Percentiles rank a stretch among this genome's conserved stretches.
Conservation (phyloP, 108 stramenopile species). For the Pseudonitzschia pungens region DNA sequence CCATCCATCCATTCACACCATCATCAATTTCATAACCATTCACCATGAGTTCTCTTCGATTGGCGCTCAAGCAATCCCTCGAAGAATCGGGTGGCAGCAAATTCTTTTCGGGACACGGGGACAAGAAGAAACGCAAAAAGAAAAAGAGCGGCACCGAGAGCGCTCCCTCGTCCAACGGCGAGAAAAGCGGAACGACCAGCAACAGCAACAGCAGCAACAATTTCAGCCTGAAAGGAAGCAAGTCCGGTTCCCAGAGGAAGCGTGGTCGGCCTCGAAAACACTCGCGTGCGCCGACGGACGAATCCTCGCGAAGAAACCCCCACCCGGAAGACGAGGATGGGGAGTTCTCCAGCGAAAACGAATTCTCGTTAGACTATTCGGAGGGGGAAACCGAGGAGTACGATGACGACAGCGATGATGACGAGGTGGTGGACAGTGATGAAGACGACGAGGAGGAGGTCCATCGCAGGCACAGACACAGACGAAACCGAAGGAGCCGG, state of each 20-base stretch:
- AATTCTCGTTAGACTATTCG: constrained; percentile 29
- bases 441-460: constrained; percentile 30
- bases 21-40: not conserved
- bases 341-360: constrained; percentile 43
- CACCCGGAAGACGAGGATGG: constrained; percentile 29
- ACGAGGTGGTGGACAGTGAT: constrained; percentile 37
- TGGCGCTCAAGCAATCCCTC: constrained; percentile 84
- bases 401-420: not conserved
- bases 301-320: not conserved
- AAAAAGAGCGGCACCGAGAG: no score
- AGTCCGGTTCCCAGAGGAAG: constrained; percentile 24
- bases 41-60: constrained; percentile 81
- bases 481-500: constrained; percentile 16
- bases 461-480: constrained; percentile 14
- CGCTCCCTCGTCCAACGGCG: constrained; percentile 6
- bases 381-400: constrained; percentile 32
- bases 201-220: constrained; percentile 9
- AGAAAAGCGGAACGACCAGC: constrained; percentile 7
- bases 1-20: not conserved
- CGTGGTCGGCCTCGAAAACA: constrained; percentile 47
- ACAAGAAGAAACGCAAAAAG: constrained; percentile 10
- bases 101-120: constrained; percentile 18
- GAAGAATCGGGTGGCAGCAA: constrained; percentile 51
- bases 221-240: not conserved
- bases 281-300: constrained; percentile 4